Evolutionary conservation across 768 basidiomycete species (phyloP).

Genomic region (Russula abietina): DNA sequence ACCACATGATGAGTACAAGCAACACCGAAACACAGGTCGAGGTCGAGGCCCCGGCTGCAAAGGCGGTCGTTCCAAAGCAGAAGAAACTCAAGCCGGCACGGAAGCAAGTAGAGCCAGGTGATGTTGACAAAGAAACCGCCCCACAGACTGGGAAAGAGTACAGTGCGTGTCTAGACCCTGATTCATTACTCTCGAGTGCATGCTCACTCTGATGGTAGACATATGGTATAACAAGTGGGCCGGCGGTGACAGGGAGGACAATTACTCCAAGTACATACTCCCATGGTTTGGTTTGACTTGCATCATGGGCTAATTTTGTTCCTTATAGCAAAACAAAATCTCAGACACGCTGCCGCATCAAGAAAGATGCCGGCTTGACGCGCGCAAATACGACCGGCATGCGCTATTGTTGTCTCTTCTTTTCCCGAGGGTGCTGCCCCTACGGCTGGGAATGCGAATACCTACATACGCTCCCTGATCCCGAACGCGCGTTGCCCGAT

Average conservation of each 20-base stretch:
- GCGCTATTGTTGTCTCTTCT: slow-evolving; percentile 93
- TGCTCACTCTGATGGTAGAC: slow-evolving; percentile 42
- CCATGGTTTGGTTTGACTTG: background rate
- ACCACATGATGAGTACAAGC: slow-evolving; percentile 16
- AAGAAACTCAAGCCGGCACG: slow-evolving; percentile 88
- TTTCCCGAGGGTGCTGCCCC: slow-evolving; percentile 93
- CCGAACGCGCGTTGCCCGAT: slow-evolving; percentile 66
- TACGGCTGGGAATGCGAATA: slow-evolving; percentile 99
- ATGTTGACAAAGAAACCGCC: slow-evolving; percentile 83
- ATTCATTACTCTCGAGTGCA: background rate
- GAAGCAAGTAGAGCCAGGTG: slow-evolving; percentile 86
- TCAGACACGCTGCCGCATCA: slow-evolving; percentile 86
- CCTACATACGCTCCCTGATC: slow-evolving; percentile 81
- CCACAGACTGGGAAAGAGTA: slow-evolving; percentile 94
- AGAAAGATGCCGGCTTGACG: slow-evolving; percentile 85
- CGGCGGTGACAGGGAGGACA: slow-evolving; percentile 97
- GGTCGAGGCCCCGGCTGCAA: slow-evolving; percentile 1
- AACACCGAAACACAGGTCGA: slow-evolving; percentile 20
- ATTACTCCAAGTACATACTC: slow-evolving; percentile 77
- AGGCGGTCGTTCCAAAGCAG: slow-evolving; percentile 26
- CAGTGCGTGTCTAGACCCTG: slow-evolving; percentile 49
- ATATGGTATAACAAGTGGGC: slow-evolving; percentile 99
- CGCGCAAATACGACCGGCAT: slow-evolving; percentile 91
- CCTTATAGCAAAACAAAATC: slow-evolving; percentile 79
- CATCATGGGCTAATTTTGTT: slow-evolving; percentile 14